These are phyloP conservation scores for Gyrodon lividus DNA, from an alignment of 768 basidiomycete genomes.

Conservation along the genomic window DNA sequence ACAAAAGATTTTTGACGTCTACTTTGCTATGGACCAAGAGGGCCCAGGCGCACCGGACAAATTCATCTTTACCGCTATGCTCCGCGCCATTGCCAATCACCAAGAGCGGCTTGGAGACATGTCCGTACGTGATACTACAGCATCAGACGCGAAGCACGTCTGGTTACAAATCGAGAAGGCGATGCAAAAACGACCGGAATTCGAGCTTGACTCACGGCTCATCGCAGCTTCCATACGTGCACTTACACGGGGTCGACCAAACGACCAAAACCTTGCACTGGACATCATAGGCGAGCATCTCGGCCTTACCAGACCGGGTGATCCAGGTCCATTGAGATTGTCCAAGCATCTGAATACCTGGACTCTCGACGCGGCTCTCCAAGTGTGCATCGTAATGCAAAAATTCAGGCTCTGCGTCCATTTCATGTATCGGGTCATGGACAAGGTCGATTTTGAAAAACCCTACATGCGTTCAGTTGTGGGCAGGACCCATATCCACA, in stretches of 20 bases:
- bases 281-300: conserved; percentile 61
- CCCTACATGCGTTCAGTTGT: conserved; percentile 37
- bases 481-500: conserved; percentile 57
- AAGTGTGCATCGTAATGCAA: conserved; percentile 50
- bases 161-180: conserved; percentile 67
- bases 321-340: conserved; percentile 37
- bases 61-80: conserved; percentile 64
- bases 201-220: conserved; percentile 53
- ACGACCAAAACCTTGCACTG: conserved; percentile 68
- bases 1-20: conserved; percentile 75
- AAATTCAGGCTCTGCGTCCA: conserved; percentile 50
- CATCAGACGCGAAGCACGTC: conserved; percentile 66
- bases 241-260: conserved; percentile 51
- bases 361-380: conserved; percentile 53
- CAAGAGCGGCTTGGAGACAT: conserved; percentile 18
- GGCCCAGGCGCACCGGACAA: conserved; percentile 62
- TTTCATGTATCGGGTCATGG: conserved; percentile 60
- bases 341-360: conserved; percentile 43
- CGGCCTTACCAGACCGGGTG: conserved; percentile 53
- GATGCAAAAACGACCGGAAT: conserved; percentile 42
- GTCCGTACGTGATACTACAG: conserved; percentile 39
- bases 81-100: conserved; percentile 44
- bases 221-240: conserved; percentile 53
- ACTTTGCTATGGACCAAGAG: conserved; percentile 60
- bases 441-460: conserved; percentile 28